These are phyloP conservation scores for Rubia peregrina DNA, from an alignment of 305 asterid genomes.

Conservation along the genomic window DNA sequence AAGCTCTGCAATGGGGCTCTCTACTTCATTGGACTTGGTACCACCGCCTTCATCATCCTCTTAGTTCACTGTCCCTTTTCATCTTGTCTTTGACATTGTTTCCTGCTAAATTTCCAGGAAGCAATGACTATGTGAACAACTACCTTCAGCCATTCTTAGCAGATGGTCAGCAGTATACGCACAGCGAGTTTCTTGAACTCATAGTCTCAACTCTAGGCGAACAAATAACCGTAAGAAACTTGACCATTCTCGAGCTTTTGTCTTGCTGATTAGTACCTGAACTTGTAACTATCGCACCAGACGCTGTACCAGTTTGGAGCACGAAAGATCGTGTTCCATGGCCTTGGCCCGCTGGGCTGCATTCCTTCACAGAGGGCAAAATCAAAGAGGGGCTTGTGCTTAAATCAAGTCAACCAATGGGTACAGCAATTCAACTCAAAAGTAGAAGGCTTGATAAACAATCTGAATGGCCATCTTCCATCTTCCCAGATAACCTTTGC, in stretches of 20 bases:
- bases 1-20: slow-evolving; percentile 50
- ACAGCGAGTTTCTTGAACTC: slow-evolving; percentile 53
- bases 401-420: slow-evolving; percentile 57
- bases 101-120: slow-evolving; percentile 35
- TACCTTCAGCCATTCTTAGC: slow-evolving; percentile 63
- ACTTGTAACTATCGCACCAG: slow-evolving; percentile 23
- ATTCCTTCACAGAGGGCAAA: slow-evolving; percentile 72
- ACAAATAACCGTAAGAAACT: slow-evolving; percentile 40
- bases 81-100: not conserved
- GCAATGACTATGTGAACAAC: slow-evolving; percentile 83
- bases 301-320: slow-evolving; percentile 67
- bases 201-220: slow-evolving; percentile 49
- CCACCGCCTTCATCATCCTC: not conserved
- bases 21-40: slow-evolving; percentile 66
- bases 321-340: slow-evolving; percentile 60
- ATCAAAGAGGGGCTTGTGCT: slow-evolving; percentile 47
- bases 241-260: not conserved
- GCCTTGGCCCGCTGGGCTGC: slow-evolving; percentile 73
- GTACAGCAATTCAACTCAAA: slow-evolving; percentile 57
- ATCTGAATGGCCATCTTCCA: slow-evolving; percentile 48
- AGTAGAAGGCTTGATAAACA: slow-evolving; percentile 33
- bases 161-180: slow-evolving; percentile 57
- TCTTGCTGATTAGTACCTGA: not conserved
- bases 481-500: slow-evolving; percentile 46
- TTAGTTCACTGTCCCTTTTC: not conserved